Evolutionary conservation across 2,329 filamentous ascomycete genomes (phyloP).

Genomic region (Fusarium sarcochroum): DNA sequence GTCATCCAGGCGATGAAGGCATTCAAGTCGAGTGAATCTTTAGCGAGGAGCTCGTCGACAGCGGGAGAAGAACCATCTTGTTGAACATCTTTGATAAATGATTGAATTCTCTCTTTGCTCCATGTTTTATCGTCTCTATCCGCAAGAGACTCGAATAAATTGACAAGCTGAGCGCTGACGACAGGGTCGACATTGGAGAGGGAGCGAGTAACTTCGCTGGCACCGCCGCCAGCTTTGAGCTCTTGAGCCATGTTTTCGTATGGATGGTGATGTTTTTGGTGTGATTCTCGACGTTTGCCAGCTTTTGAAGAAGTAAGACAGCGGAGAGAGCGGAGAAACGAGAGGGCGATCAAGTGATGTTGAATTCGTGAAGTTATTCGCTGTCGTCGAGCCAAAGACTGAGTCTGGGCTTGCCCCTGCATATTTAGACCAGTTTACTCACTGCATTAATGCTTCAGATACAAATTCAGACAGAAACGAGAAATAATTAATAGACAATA

Average conservation of each 20-base stretch:
- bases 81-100: constrained; percentile 64
- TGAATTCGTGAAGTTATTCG: constrained; percentile 44
- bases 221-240: constrained; percentile 63
- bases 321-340: constrained; percentile 38
- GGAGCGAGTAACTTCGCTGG: constrained; percentile 57
- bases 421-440: constrained; percentile 21
- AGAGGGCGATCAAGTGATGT: constrained; percentile 34
- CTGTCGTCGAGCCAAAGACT: constrained; percentile 23
- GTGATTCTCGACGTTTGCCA: constrained; percentile 4
- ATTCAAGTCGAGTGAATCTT: constrained; percentile 60
- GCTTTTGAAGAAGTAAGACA: constrained; percentile 13
- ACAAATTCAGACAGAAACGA: background rate
- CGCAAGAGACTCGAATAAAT: constrained; percentile 62
- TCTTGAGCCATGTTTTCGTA: constrained; percentile 32
- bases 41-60: constrained; percentile 46
- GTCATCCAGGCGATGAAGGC: constrained; percentile 71
- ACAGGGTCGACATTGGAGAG: constrained; percentile 59
- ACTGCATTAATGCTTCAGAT: background rate
- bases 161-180: constrained; percentile 60
- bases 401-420: constrained; percentile 31
- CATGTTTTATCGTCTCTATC: constrained; percentile 58
- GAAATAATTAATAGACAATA: background rate
- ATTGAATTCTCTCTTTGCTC: constrained; percentile 60
- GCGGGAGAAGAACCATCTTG: constrained; percentile 54
- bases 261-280: background rate